Base-by-base conservation (phyloP, 2,329 filamentous ascomycete genomes). In the Colletotrichum lupini region DNA sequence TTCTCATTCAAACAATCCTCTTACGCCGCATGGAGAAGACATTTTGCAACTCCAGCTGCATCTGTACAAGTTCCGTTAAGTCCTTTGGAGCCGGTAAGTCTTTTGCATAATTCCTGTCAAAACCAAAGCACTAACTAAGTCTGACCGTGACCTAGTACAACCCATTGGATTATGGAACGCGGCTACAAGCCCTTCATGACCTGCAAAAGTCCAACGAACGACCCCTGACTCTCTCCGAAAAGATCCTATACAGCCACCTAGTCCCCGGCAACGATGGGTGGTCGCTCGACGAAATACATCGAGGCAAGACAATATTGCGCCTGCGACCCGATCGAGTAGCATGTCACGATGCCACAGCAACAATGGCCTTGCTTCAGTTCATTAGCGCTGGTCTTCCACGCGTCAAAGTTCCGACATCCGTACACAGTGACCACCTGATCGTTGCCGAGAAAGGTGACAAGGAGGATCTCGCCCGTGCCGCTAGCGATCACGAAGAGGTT, bases 311-410 rank as follows among this genome's bases (percentile, higher is more conserved):
- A 2, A 81, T 83, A 16, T 68, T 84, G 0, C 80, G 81, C 19
- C 68, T 84, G 4, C 77, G 78, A 6, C 83, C 83, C 0, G 82
- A 84, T 46, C 76, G 82, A 1, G 82, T 84, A n/a, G 83, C 83
- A 2, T 83, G 82, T 37, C 83, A 85, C 42, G 83, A 85, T 78
- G 83, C 83, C 2, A 84, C 82, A 0, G 83, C 83, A 1, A 83
- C 82, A 5, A 85, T 85, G 83, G 83, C 83, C 1, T 70, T 84
- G 12, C 75, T 85, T 1, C 83, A 85, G 63, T 85, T 85, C 74
- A 84, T 85, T 61, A 83, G 81, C 56, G 83, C 82, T 2, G 83
- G 82, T 0, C 75, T 84, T 3, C 82, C 82, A 2, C 77, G 78
- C 30, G 82, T 84, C 4, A 78, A 78, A 55, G 76, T 82, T 0